These are phyloP conservation scores for Didymellaceae sp. DNA, from an alignment of 2,329 filamentous ascomycete species.

Conservation along the genomic window DNA sequence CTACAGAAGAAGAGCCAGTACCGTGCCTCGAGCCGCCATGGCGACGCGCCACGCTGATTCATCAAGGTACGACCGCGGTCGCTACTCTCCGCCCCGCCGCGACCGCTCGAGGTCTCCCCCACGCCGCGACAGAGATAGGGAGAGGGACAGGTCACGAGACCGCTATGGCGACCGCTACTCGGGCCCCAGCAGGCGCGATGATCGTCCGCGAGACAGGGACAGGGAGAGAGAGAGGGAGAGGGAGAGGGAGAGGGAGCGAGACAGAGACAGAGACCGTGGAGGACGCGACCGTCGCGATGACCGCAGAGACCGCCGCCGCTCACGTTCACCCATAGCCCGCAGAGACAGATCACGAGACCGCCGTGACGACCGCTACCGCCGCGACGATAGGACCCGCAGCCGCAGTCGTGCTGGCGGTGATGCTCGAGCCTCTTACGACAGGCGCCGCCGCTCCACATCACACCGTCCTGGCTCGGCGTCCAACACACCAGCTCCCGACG, in stretches of 20 bases:
- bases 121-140: conserved; percentile 49
- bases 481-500: conserved; percentile 51
- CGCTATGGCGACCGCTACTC: conserved; percentile 57
- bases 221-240: conserved; percentile 46
- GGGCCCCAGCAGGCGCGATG: conserved; percentile 20
- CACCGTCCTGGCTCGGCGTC: conserved; percentile 58
- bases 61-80: conserved; percentile 62
- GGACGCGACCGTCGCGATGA: conserved; percentile 36
- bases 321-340: conserved; percentile 62
- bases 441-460: conserved; percentile 63
- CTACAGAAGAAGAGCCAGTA: conserved; percentile 25
- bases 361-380: conserved; percentile 39
- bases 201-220: conserved; percentile 59
- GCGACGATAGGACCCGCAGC: conserved; percentile 46
- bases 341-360: conserved; percentile 69
- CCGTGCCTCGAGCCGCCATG: conserved; percentile 39
- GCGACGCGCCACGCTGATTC: conserved; percentile 73
- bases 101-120: conserved; percentile 57
- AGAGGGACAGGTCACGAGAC: conserved; percentile 18
- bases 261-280: conserved; percentile 36
- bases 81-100: conserved; percentile 46
- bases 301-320: conserved; percentile 28
- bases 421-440: conserved; percentile 20
- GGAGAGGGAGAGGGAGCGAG: conserved; percentile 18
- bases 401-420: conserved; percentile 31